Conservation (phyloP, 768 basidiomycete genomes). For the Amanita brunnescens region DNA sequence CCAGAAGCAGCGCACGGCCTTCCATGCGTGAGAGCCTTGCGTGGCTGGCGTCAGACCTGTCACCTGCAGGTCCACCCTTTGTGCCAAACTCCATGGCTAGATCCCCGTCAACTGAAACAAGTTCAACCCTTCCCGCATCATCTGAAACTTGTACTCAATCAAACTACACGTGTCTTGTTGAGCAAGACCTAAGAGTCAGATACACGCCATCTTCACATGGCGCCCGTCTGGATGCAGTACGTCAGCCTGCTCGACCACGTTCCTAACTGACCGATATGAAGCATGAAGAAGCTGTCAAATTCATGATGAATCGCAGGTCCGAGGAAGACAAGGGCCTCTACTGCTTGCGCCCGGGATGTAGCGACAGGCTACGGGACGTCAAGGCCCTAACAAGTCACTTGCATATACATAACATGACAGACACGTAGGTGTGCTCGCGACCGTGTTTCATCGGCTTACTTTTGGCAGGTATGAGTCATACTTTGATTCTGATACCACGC, state of each 20-base stretch:
- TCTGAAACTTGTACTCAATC: neutral
- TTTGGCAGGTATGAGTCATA: neutral
- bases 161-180: neutral
- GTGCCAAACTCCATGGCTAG: neutral
- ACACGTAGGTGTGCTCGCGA: slow-evolving; percentile 23
- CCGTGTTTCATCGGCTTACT: slow-evolving; percentile 1
- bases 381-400: slow-evolving; percentile 43
- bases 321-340: slow-evolving; percentile 23
- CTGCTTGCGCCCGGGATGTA: slow-evolving; percentile 39
- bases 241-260: slow-evolving; percentile 13
- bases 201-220: slow-evolving; percentile 27
- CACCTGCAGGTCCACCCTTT: slow-evolving; percentile 23
- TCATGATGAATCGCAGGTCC: slow-evolving; percentile 19
- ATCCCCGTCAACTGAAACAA: neutral
- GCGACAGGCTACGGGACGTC: slow-evolving; percentile 30
- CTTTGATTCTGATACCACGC: neutral
- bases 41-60: slow-evolving; percentile 28
- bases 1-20: slow-evolving; percentile 17
- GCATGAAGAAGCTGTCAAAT: slow-evolving; percentile 28
- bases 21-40: slow-evolving; percentile 17
- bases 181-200: slow-evolving; percentile 20
- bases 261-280: slow-evolving; percentile 9
- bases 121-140: neutral
- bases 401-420: slow-evolving; percentile 47
- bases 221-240: slow-evolving; percentile 30